Evolutionary conservation across 306 rosid genomes (phyloP).

Genomic region (Pachyrhizus erosus): DNA sequence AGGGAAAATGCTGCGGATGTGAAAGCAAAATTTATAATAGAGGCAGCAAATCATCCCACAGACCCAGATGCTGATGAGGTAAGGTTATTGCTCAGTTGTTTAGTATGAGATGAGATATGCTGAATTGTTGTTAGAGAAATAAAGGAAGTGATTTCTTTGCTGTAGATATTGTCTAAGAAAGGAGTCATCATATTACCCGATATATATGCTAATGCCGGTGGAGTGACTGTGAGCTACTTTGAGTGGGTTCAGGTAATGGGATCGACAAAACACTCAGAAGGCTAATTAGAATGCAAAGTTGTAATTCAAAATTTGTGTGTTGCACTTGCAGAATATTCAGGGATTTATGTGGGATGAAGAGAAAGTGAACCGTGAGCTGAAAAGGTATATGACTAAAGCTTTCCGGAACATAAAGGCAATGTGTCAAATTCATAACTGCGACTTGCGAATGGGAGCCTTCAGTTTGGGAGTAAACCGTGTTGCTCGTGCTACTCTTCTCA

Average conservation of each 20-base stretch:
- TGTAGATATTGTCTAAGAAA: slow-evolving; percentile 62
- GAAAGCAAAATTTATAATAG: slow-evolving; percentile 63
- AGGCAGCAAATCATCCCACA: slow-evolving; percentile 75
- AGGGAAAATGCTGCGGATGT: slow-evolving; percentile 66
- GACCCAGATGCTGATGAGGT: slow-evolving; percentile 80
- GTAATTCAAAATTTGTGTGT: neutral
- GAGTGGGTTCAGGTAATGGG: slow-evolving; percentile 78
- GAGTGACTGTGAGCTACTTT: slow-evolving; percentile 77
- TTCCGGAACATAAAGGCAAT: slow-evolving; percentile 61
- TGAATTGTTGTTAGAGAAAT: neutral
- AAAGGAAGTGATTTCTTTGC: neutral
- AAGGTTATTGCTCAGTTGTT: slow-evolving; percentile 15
- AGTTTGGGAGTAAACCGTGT: slow-evolving; percentile 71
- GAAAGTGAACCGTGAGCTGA: slow-evolving; percentile 62
- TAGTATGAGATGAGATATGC: neutral
- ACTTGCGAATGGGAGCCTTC: slow-evolving; percentile 77
- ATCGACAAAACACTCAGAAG: neutral
- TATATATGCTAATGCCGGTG: slow-evolving; percentile 71
- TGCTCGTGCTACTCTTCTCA: slow-evolving; percentile 66
- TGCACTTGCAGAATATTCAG: slow-evolving; percentile 71
- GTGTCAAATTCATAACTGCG: slow-evolving; percentile 66
- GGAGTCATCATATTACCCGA: slow-evolving; percentile 69
- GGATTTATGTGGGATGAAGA: slow-evolving; percentile 83
- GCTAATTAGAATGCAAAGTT: neutral
- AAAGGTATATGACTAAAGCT: slow-evolving; percentile 63